Evolutionary conservation across 1,139 yeast genomes (phyloP).

Genomic region (Diutina mesorugosa): DNA sequence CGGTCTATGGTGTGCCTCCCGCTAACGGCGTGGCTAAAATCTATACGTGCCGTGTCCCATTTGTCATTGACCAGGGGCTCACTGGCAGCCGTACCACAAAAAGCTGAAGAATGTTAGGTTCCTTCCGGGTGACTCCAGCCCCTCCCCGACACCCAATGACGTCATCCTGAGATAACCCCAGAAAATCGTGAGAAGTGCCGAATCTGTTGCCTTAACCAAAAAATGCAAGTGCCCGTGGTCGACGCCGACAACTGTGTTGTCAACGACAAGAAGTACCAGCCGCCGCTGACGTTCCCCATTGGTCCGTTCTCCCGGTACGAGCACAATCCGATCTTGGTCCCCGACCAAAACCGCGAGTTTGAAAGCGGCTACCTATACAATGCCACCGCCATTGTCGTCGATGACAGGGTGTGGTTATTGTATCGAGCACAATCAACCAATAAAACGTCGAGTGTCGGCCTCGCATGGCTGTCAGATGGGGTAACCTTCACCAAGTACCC

Average conservation of each 20-base stretch:
- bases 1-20: too few relatives aligned
- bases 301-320: conserved; percentile 27
- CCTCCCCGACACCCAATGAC: not conserved
- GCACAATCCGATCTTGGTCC: conserved; percentile 26
- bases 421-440: conserved; percentile 29
- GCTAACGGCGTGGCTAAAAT: not conserved
- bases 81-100: not conserved
- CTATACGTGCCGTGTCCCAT: not conserved
- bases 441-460: conserved; percentile 23
- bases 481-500: conserved; percentile 18
- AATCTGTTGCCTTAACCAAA: too few relatives aligned
- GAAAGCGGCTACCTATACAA: conserved; percentile 30
- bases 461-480: conserved; percentile 33
- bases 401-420: conserved; percentile 22
- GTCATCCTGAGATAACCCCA: not conserved
- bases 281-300: conserved; percentile 27
- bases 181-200: not conserved
- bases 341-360: conserved; percentile 26
- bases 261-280: conserved; percentile 20
- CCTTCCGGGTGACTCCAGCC: not conserved
- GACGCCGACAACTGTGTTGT: conserved; percentile 12
- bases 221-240: not conserved
- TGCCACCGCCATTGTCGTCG: conserved; percentile 32
- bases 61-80: not conserved
- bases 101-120: not conserved